Base-by-base conservation (phyloP, 139 green algal species). In the Pleodorina starrii region DNA sequence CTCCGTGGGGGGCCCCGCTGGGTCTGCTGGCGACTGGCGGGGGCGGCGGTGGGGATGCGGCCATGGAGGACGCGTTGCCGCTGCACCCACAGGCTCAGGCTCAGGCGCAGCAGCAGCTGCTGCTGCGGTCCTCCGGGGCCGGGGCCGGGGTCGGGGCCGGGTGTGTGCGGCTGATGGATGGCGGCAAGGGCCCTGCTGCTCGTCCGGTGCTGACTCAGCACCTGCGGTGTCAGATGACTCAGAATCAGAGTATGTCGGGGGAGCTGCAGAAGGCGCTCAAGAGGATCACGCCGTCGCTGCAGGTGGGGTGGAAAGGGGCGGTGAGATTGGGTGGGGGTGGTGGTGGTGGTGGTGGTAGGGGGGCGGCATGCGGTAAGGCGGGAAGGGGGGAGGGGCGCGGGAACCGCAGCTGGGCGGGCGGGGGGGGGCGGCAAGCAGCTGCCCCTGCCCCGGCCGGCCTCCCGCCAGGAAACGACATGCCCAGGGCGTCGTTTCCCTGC, bases 191-290 rank as follows among this genome's bases (percentile, higher is more conserved):
- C n/a, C n/a, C n/a, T n/a, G n/a, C n/a, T n/a, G n/a, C n/a, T n/a
- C n/a, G n/a, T 14, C 82, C 66, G 2, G 43, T 88, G 21, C 25
- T 88, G 66, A 89, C 84, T 14, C 84, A 77, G 84, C 84, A 89
- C 84, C 69, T 89, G 25, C 68, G 84, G 27, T 89, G 84, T 68
- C 84, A 89, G 84, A 82, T 89, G 69, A 89, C 84, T 0, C 84
- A 89, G 84, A 89, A 89, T 69, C 84, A 89, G 84, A 74, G 48
- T 48, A 89, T 89, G 69, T 57, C 69, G 35, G 51, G 12, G 16
- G 69, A 89, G 68, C 84, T 89, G 69, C 63, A 79, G 27, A 89
- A 89, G 50, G 46, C 84, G 46, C 48, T 89, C 16, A 40, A 50
- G 32, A 29, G 82, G 14, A 79, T 88, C 44, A 88, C 82, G 7